phyloP scores from a whole-genome alignment of 768 basidiomycete genomes.

The Jaapia argillacea region DNA sequence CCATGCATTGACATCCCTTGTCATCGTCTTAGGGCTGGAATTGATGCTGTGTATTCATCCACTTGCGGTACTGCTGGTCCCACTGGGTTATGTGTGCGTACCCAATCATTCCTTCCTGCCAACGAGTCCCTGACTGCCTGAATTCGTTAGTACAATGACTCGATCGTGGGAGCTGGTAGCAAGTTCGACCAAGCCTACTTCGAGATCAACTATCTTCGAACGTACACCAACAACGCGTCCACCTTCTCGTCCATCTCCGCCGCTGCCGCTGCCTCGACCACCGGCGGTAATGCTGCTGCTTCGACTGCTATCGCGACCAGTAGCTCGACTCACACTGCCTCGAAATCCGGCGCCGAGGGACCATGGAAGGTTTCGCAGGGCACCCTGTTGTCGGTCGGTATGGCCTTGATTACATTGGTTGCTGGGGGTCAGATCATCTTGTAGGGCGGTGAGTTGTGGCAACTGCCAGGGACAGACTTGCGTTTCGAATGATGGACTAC shows the following conservation, averaged over 20 bases:
- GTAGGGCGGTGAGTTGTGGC: too few relatives aligned
- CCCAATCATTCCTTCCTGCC: slow-evolving; percentile 2
- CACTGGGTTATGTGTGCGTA: slow-evolving; percentile 3
- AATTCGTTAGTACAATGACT: slow-evolving; percentile 21
- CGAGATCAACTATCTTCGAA: slow-evolving; percentile 29
- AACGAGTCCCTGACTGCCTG: slow-evolving; percentile 4
- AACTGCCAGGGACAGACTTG: too few relatives aligned
- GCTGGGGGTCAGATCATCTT: too few relatives aligned
- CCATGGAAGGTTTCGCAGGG: too few relatives aligned
- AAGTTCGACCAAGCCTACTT: slow-evolving; percentile 28
- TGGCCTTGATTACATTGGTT: too few relatives aligned
- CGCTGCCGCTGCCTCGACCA: too few relatives aligned
- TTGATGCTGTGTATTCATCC: slow-evolving; percentile 1
- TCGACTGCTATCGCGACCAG: too few relatives aligned
- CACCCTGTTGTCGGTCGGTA: too few relatives aligned
- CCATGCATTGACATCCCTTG: not conserved
- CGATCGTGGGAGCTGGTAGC: slow-evolving; percentile 21
- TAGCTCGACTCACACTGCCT: too few relatives aligned
- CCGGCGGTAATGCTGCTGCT: too few relatives aligned
- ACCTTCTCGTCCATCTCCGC: slow-evolving; percentile 6
- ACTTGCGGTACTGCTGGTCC: slow-evolving; percentile 9
- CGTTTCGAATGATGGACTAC: too few relatives aligned
- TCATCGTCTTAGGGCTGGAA: slow-evolving; percentile 10
- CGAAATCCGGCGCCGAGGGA: too few relatives aligned
- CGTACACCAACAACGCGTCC: slow-evolving; percentile 19